Evolutionary conservation across 164 flowering plant genomes (phyloP).

Genomic region (Vitis cinerea): DNA sequence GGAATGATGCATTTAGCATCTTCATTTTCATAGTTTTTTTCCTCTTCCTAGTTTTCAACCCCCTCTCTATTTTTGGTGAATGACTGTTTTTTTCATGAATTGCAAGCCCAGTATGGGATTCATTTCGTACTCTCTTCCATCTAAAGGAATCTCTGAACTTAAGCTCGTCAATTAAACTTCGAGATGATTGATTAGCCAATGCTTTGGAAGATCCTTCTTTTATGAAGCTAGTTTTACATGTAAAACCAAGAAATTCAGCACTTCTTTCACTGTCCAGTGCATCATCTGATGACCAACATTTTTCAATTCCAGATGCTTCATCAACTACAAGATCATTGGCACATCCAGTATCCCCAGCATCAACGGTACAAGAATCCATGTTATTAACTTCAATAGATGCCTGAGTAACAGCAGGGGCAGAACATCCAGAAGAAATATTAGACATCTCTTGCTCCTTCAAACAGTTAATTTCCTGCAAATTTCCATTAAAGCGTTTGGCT

Average conservation of each 20-base stretch:
- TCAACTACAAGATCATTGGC: conserved; percentile 30
- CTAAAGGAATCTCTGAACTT: conserved; percentile 31
- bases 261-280: conserved; percentile 37
- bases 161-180: conserved; percentile 38
- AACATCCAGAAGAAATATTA: conserved; percentile 51
- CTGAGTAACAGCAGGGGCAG: conserved; percentile 59
- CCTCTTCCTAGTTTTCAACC: conserved; percentile 27
- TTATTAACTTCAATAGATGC: conserved; percentile 41
- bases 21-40: conserved; percentile 35
- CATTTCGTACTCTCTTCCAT: conserved; percentile 31
- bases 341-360: conserved; percentile 27
- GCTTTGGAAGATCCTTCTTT: conserved; percentile 19
- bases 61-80: conserved; percentile 13
- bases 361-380: conserved; percentile 36
- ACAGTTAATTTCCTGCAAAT: conserved; percentile 22
- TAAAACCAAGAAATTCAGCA: conserved; percentile 26
- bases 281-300: conserved; percentile 56
- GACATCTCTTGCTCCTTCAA: conserved; percentile 53
- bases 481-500: conserved; percentile 16
- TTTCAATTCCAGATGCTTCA: conserved; percentile 56
- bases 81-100: conserved; percentile 15
- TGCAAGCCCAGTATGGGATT: conserved; percentile 9
- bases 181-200: conserved; percentile 19
- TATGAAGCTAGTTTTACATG: conserved; percentile 13
- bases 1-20: conserved; percentile 30